Percentiles rank a stretch among this genome's conserved stretches.
Evolutionary conservation across 495 filamentous ascomycete genomes (phyloP).

Genomic region (Trichoderma parareesei): DNA sequence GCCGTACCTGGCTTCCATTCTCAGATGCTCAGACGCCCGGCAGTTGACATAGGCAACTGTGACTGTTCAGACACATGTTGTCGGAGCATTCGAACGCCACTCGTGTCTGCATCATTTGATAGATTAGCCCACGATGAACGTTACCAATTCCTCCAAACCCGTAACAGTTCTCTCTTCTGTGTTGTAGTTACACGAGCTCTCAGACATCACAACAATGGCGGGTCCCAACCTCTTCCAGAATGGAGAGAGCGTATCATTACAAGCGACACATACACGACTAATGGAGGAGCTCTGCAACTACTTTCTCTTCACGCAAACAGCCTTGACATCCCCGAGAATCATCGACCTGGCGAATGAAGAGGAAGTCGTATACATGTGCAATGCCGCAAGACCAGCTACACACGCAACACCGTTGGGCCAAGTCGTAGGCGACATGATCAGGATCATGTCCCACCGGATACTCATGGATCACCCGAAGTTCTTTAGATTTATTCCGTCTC

Average conservation of each 20-base stretch:
- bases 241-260: background rate
- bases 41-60: too few relatives aligned
- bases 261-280: background rate
- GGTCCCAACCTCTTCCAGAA: background rate
- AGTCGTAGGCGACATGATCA: background rate
- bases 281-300: background rate
- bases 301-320: background rate
- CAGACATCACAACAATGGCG: background rate
- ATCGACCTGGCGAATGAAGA: background rate
- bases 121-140: too few relatives aligned
- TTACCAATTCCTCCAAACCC: too few relatives aligned
- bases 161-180: too few relatives aligned
- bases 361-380: background rate
- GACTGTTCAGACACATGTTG: too few relatives aligned
- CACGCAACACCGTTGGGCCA: background rate
- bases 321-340: background rate
- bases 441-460: constrained; percentile 1
- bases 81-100: too few relatives aligned
- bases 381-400: background rate
- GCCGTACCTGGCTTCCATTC: too few relatives aligned
- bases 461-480: constrained; percentile 15
- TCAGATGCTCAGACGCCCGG: too few relatives aligned
- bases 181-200: too few relatives aligned
- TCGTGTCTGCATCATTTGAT: too few relatives aligned
- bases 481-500: constrained; percentile 18